Percentiles rank a stretch among this genome's conserved stretches.
phyloP scores from a whole-genome alignment of 805 yeast genomes.

The Metschnikowia amazonensis region DNA sequence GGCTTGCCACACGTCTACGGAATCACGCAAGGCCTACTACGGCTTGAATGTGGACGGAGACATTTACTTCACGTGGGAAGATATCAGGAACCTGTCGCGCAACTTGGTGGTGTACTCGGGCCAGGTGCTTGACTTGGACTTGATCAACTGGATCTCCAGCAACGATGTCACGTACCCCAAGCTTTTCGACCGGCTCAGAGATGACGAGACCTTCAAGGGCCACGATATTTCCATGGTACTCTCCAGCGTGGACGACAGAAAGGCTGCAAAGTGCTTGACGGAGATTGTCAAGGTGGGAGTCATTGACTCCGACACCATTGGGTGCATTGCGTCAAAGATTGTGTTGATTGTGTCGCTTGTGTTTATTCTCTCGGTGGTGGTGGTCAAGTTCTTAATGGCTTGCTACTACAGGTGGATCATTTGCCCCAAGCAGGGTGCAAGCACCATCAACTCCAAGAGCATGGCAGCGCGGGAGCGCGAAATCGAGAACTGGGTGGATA shows the following conservation, averaged over 20 bases:
- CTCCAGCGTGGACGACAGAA: conserved; percentile 61
- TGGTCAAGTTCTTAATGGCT: conserved; percentile 76
- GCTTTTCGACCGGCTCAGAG: conserved; percentile 60
- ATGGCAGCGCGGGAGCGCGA: conserved; percentile 61
- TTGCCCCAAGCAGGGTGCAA: conserved; percentile 69
- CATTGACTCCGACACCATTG: conserved; percentile 84
- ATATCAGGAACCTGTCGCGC: conserved; percentile 60
- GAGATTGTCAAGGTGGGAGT: conserved; percentile 88
- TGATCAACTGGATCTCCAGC: conserved; percentile 69
- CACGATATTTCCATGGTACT: conserved; percentile 76
- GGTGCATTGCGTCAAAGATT: conserved; percentile 87
- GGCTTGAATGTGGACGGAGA: conserved; percentile 59
- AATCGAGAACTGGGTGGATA: conserved; percentile 85
- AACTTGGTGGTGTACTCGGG: conserved; percentile 88
- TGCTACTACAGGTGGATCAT: conserved; percentile 85
- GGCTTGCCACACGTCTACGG: conserved; percentile 74
- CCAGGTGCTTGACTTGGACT: conserved; percentile 74
- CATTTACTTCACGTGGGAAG: conserved; percentile 89
- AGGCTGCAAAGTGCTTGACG: conserved; percentile 73
- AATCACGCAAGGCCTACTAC: conserved; percentile 69
- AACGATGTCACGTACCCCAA: conserved; percentile 71
- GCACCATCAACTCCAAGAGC: conserved; percentile 51
- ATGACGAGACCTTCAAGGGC: conserved; percentile 58
- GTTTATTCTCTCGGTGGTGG: conserved; percentile 77
- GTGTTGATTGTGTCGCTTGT: conserved; percentile 79